These are phyloP conservation scores for Cordyceps javanica DNA, from an alignment of 2,329 filamentous ascomycete species.

Conservation along the genomic window DNA sequence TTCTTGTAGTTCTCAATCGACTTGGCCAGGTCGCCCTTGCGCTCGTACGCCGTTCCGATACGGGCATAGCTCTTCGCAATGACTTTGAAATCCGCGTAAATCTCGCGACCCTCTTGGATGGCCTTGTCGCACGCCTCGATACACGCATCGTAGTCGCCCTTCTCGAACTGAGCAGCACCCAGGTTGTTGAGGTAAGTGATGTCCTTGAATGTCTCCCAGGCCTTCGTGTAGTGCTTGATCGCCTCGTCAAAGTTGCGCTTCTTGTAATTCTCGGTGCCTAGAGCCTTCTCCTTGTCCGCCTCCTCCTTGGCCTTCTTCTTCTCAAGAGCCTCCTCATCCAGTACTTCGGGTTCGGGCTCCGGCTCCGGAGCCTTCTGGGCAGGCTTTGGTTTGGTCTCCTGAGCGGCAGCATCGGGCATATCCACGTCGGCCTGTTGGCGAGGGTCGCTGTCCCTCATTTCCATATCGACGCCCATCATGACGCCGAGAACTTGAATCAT, in stretches of 20 bases:
- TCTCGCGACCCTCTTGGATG: slow-evolving; percentile 79
- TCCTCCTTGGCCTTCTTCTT: slow-evolving; percentile 89
- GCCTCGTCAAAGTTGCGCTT: slow-evolving; percentile 95
- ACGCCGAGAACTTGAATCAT: slow-evolving; percentile 94
- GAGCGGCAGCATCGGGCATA: slow-evolving; percentile 62
- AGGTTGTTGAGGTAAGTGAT: slow-evolving; percentile 98
- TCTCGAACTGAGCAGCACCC: slow-evolving; percentile 90
- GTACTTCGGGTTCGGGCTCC: slow-evolving; percentile 57
- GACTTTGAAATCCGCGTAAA: slow-evolving; percentile 94
- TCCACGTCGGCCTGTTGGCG: slow-evolving; percentile 52
- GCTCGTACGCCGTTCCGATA: slow-evolving; percentile 92
- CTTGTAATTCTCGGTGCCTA: slow-evolving; percentile 95
- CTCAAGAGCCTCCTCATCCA: slow-evolving; percentile 76
- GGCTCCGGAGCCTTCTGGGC: slow-evolving; percentile 52
- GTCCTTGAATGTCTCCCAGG: slow-evolving; percentile 92
- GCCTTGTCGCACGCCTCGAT: slow-evolving; percentile 86
- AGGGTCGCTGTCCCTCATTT: slow-evolving; percentile 33
- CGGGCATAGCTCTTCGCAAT: slow-evolving; percentile 98
- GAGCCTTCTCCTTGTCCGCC: slow-evolving; percentile 88
- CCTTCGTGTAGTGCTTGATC: slow-evolving; percentile 89
- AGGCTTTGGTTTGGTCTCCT: slow-evolving; percentile 35
- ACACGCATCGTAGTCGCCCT: slow-evolving; percentile 83
- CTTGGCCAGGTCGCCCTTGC: slow-evolving; percentile 68
- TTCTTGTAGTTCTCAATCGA: slow-evolving; percentile 89
- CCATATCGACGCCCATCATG: slow-evolving; percentile 89